Percentiles rank a stretch among this genome's conserved stretches.
Conservation (phyloP, 768 basidiomycete species). For the Neoboletus magnificus region DNA sequence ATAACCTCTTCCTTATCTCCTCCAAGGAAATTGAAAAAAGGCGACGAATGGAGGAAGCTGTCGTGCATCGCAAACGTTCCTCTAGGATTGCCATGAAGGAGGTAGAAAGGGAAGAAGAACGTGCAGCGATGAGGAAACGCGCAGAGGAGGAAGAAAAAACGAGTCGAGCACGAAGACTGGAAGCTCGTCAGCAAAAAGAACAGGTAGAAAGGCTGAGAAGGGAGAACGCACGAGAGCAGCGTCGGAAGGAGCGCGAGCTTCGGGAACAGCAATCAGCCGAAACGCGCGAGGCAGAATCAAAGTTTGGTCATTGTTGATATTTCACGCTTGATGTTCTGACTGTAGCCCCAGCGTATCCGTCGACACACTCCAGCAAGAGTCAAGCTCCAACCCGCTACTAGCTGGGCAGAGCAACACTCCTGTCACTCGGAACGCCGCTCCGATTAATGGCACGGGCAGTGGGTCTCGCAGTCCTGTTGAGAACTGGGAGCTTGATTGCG, state of each 20-base stretch:
- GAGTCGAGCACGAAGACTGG: constrained; percentile 57
- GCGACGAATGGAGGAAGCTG: constrained; percentile 64
- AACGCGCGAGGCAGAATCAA: constrained; percentile 4
- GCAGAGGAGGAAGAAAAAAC: constrained; percentile 68
- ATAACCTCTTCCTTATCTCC: constrained; percentile 3
- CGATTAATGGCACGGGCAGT: constrained; percentile 32
- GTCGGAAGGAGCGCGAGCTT: constrained; percentile 35
- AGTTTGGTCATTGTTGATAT: constrained; percentile 9
- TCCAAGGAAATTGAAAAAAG: constrained; percentile 61
- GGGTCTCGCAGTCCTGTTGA: constrained; percentile 56
- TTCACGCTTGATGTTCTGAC: constrained; percentile 15
- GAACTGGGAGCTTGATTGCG: constrained; percentile 87
- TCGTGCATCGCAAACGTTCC: constrained; percentile 85
- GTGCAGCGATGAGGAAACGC: constrained; percentile 53
- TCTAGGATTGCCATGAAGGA: constrained; percentile 84
- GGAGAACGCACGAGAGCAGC: constrained; percentile 59
- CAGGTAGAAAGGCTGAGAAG: constrained; percentile 50
- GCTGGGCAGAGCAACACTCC: constrained; percentile 6
- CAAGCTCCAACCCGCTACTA: not conserved
- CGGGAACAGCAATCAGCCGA: constrained; percentile 23
- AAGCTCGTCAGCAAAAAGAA: constrained; percentile 55
- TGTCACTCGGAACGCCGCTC: not conserved
- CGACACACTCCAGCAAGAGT: constrained; percentile 1
- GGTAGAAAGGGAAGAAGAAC: constrained; percentile 71
- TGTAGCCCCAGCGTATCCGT: constrained; percentile 2